Percentiles rank a stretch among this genome's conserved stretches.
Evolutionary conservation across 1,139 yeast species (phyloP).

Genomic region (Kodamaea fungicola): DNA sequence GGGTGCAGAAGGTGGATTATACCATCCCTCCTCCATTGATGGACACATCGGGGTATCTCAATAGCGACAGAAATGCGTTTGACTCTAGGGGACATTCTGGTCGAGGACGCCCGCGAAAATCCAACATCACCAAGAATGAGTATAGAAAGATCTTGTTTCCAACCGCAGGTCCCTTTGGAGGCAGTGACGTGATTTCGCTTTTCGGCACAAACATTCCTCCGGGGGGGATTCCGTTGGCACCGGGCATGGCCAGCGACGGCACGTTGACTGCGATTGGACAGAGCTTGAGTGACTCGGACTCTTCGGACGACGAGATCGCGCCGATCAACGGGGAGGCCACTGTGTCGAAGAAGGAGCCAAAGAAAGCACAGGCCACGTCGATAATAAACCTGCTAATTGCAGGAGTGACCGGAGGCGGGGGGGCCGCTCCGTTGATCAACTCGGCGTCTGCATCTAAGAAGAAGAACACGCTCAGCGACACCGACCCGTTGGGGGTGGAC

Average conservation of each 20-base stretch:
- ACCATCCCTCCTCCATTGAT: constrained; percentile 82
- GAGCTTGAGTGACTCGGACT: constrained; percentile 56
- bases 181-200: constrained; percentile 76
- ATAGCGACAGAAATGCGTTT: not conserved
- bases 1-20: constrained; percentile 71
- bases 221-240: constrained; percentile 39
- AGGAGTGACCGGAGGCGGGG: constrained; percentile 1
- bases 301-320: constrained; percentile 61
- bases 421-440: constrained; percentile 3
- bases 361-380: constrained; percentile 14
- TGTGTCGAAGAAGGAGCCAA: constrained; percentile 22
- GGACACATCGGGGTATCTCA: constrained; percentile 26
- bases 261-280: constrained; percentile 51
- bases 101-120: constrained; percentile 20
- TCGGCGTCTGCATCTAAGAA: constrained; percentile 25
- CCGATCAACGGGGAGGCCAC: constrained; percentile 41
- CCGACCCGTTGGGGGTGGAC: constrained; percentile 93
- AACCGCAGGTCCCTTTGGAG: constrained; percentile 98
- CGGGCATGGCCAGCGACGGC: constrained; percentile 29
- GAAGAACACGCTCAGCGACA: constrained; percentile 77
- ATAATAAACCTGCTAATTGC: constrained; percentile 31
- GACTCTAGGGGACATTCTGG: constrained; percentile 10
- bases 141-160: constrained; percentile 70
- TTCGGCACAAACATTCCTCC: constrained; percentile 66
- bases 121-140: constrained; percentile 36